Conservation (phyloP, 441 rosid genomes). For the Euphorbia schlechtendalii region DNA sequence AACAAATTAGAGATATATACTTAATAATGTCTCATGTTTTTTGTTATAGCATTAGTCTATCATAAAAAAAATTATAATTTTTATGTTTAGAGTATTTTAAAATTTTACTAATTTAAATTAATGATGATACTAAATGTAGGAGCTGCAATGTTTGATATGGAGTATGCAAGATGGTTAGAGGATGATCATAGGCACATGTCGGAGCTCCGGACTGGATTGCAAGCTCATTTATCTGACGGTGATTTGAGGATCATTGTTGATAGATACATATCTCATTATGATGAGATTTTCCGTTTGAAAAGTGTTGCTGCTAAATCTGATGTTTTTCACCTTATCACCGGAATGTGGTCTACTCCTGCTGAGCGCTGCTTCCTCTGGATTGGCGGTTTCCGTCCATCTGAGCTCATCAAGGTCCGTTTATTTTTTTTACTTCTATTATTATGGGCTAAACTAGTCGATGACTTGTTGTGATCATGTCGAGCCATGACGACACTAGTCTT, state of each 20-base stretch:
- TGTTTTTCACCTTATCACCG: conserved; percentile 85
- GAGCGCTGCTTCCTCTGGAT: conserved; percentile 98
- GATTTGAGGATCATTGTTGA: conserved; percentile 79
- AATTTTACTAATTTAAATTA: neutral
- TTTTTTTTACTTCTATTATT: neutral
- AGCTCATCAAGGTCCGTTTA: conserved; percentile 73
- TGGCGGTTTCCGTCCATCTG: conserved; percentile 96
- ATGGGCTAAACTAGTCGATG: neutral
- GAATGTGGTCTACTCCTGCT: conserved; percentile 88
- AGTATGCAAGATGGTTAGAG: conserved; percentile 86
- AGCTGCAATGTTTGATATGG: conserved; percentile 88
- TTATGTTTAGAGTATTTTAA: too few relatives aligned
- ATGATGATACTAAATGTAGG: conserved; percentile 26
- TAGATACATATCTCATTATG: conserved; percentile 68
- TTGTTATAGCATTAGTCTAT: too few relatives aligned
- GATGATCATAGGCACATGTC: conserved; percentile 76
- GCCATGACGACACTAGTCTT: too few relatives aligned
- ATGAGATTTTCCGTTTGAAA: conserved; percentile 70
- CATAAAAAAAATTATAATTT: too few relatives aligned
- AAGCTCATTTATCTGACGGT: conserved; percentile 74
- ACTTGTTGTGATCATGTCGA: too few relatives aligned
- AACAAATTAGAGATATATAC: too few relatives aligned
- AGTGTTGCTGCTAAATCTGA: conserved; percentile 69
- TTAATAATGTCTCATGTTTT: too few relatives aligned
- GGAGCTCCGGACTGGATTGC: conserved; percentile 82